phyloP scores from a whole-genome alignment of 2,329 filamentous ascomycete genomes.

The Arthrobotrys entomopaga region DNA sequence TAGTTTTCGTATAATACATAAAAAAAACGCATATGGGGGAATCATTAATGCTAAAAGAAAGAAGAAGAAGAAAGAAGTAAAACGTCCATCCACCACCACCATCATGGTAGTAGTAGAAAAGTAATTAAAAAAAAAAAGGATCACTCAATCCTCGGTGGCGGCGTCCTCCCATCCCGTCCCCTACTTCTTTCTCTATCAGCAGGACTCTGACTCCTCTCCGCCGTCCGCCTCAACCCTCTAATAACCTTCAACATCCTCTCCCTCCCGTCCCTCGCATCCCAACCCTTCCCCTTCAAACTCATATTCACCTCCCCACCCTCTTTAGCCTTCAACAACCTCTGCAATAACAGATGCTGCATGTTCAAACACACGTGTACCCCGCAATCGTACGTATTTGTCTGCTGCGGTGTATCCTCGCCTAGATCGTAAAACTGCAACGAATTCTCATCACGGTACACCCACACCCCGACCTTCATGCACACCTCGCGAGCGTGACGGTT shows the following conservation, averaged over 20 bases:
- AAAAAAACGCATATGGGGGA: no score
- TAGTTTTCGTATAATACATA: no score
- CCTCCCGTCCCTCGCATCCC: slow-evolving; percentile 81
- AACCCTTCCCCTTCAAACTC: slow-evolving; percentile 85
- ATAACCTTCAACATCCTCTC: slow-evolving; percentile 94
- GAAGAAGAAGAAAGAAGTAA: no score
- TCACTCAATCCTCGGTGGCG: slow-evolving; percentile 57
- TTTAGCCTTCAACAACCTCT: slow-evolving; percentile 80
- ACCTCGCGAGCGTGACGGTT: slow-evolving; percentile 76
- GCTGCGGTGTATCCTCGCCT: slow-evolving; percentile 80
- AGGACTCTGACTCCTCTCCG: slow-evolving; percentile 71
- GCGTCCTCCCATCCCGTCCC: slow-evolving; percentile 54
- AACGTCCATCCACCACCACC: no score
- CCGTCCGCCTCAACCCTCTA: slow-evolving; percentile 85
- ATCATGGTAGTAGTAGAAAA: no score
- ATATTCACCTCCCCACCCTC: slow-evolving; percentile 89
- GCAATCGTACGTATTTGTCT: slow-evolving; percentile 92
- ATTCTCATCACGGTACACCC: slow-evolving; percentile 70
- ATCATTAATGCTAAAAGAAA: no score
- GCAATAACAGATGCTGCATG: slow-evolving; percentile 92
- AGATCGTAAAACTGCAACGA: slow-evolving; percentile 79
- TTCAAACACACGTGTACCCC: slow-evolving; percentile 95
- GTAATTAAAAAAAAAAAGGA: not conserved
- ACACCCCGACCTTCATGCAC: slow-evolving; percentile 73
- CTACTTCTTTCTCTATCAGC: slow-evolving; percentile 32